Percentiles rank a stretch among this genome's conserved stretches.
Conservation (phyloP, 345 rosid genomes). For the Melastoma malabathricum region DNA sequence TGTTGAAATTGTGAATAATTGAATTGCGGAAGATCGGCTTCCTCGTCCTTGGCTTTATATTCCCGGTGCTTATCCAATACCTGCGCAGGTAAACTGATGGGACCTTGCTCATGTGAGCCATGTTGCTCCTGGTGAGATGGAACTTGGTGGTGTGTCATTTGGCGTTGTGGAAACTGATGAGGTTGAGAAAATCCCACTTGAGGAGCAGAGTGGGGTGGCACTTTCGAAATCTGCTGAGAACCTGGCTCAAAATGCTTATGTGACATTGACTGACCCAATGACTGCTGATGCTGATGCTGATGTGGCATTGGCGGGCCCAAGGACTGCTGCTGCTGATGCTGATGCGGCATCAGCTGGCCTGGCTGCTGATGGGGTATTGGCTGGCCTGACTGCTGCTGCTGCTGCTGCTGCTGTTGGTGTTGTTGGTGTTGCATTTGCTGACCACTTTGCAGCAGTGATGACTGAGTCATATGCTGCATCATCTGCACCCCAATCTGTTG, state of each 20-base stretch:
- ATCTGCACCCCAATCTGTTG: conserved; percentile 43
- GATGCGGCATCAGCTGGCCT: conserved; percentile 38
- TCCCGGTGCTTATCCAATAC: conserved; percentile 44
- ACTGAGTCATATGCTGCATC: conserved; percentile 53
- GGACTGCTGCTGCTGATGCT: conserved; percentile 19
- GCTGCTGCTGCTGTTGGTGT: conserved; percentile 28
- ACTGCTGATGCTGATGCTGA: conserved; percentile 13
- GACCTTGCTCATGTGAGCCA: conserved; percentile 34
- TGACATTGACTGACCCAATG: conserved; percentile 29
- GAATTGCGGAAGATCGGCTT: conserved; percentile 39
- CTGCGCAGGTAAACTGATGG: conserved; percentile 39
- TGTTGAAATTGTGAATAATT: conserved; percentile 47
- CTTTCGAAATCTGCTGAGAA: conserved; percentile 32
- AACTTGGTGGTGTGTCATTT: conserved; percentile 45
- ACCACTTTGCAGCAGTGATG: conserved; percentile 27
- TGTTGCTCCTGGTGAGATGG: conserved; percentile 35
- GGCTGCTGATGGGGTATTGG: conserved; percentile 13
- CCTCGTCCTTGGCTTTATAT: conserved; percentile 41
- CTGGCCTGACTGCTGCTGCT: conserved; percentile 26
- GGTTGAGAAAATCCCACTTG: conserved; percentile 34
- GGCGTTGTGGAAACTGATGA: conserved; percentile 45
- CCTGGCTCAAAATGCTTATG: conserved; percentile 33
- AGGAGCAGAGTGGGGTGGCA: conserved; percentile 24
- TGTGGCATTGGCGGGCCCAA: conserved; percentile 17
- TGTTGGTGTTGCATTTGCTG: conserved; percentile 45